Conservation (phyloP, 495 filamentous ascomycete species). For the Opeltia flavorubescens region DNA sequence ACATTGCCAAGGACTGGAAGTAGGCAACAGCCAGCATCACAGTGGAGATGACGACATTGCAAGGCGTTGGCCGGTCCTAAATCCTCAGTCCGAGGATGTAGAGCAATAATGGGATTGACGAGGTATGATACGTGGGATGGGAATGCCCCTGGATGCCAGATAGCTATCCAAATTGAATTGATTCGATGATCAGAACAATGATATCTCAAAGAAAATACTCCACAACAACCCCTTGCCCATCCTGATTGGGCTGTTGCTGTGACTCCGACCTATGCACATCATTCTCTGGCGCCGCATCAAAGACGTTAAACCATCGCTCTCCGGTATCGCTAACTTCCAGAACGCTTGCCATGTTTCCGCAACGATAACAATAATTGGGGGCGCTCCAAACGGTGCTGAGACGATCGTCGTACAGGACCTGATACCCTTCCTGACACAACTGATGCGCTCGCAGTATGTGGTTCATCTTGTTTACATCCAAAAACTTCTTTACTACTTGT, state of each 20-base stretch:
- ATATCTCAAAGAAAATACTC: conserved; percentile 60
- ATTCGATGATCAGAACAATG: conserved; percentile 7
- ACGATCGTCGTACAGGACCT: conserved; percentile 86
- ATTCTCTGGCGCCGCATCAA: conserved; percentile 92
- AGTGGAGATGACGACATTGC: background rate
- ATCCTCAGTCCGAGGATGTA: background rate
- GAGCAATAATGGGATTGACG: background rate
- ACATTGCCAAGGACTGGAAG: conserved; percentile 91
- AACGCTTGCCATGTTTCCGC: conserved; percentile 93
- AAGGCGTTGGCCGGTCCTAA: conserved; percentile 1
- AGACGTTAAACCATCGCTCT: conserved; percentile 90
- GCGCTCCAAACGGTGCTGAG: conserved; percentile 96
- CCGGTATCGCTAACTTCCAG: conserved; percentile 87
- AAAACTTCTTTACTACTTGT: conserved; percentile 93
- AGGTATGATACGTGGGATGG: background rate
- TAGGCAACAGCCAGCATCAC: conserved; percentile 3
- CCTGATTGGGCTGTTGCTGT: conserved; percentile 47
- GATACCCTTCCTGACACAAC: conserved; percentile 92
- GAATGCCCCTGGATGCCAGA: background rate
- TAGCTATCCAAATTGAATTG: conserved; percentile 1
- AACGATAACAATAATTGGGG: conserved; percentile 92
- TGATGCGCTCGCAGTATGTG: conserved; percentile 95
- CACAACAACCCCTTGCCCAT: conserved; percentile 46
- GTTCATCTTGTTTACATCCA: conserved; percentile 90
- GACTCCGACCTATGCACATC: conserved; percentile 70